phyloP scores from a whole-genome alignment of 164 flowering plant genomes.

The Vitis cinerea region DNA sequence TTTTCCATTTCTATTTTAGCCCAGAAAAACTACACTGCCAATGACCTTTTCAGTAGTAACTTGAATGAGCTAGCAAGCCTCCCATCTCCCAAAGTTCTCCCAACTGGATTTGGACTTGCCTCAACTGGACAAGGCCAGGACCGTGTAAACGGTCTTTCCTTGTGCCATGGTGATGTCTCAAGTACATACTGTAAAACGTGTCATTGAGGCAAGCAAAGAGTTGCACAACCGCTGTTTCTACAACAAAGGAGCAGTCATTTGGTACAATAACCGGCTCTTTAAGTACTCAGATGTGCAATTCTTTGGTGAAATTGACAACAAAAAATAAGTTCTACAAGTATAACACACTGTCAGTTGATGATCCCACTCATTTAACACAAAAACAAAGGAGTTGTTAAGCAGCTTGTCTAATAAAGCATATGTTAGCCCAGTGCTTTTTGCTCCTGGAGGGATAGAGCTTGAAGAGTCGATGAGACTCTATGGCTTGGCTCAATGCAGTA shows the following conservation, averaged over 20 bases:
- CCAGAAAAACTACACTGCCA: too few relatives aligned
- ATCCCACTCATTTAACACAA: constrained; percentile 17
- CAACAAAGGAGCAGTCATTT: constrained; percentile 20
- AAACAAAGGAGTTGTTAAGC: constrained; percentile 15
- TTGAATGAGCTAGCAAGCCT: too few relatives aligned
- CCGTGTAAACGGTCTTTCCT: not conserved
- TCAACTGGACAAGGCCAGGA: too few relatives aligned
- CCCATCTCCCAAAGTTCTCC: too few relatives aligned
- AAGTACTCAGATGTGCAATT: constrained; percentile 17
- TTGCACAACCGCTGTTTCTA: constrained; percentile 9
- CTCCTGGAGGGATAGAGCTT: constrained; percentile 17
- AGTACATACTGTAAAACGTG: constrained; percentile 11
- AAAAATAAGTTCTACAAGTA: constrained; percentile 13
- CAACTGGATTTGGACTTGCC: too few relatives aligned
- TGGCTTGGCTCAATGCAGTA: constrained; percentile 32
- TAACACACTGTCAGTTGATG: constrained; percentile 2
- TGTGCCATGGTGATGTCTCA: constrained; percentile 28
- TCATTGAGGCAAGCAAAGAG: constrained; percentile 10
- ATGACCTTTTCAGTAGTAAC: too few relatives aligned
- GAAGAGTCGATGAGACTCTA: constrained; percentile 6
- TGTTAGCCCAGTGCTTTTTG: constrained; percentile 6
- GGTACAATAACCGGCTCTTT: constrained; percentile 29
- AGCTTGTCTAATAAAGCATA: constrained; percentile 5
- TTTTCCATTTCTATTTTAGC: too few relatives aligned
- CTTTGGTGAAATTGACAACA: constrained; percentile 22